Evolutionary conservation across 1,139 yeast genomes (phyloP), one percentile per base, ranked within the genome.

Genomic region (Hyphopichia burtonii): DNA sequence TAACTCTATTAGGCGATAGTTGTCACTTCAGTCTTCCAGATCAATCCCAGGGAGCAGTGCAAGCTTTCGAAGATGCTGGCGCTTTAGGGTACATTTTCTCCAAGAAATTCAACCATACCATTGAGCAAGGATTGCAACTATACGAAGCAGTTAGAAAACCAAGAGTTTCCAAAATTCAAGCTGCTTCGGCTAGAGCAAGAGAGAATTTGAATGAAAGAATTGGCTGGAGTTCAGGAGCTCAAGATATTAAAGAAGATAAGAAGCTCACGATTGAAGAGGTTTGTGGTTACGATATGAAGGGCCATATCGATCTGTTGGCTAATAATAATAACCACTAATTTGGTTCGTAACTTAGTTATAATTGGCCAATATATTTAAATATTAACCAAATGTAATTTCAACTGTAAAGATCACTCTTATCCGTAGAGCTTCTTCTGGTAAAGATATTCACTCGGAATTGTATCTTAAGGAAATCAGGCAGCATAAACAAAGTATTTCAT

Each of bases 11-110:
- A 35, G 60, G 60, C 14, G 60, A 55, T 41, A 55, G 58, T 1
- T 58, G 61, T 23, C 68, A 63, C 46, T 57, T 67, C 1, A 62
- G 61, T 42, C 45, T 63, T 44, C 68, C 68, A 8, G 62, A 62
- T 46, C 48, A 61, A 37, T 60, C 65, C 9, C 63, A 59, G 34
- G 68, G 68, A 8, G 67, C 67, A 10, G 64, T 61, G 12, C 59
- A 58, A 42, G 66, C 68, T 1, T 53, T 63, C 42, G 68, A 52
- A 39, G 56, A 52, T 41, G 46, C 59, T 2, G 55, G 52, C 20
- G 58, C 56, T 3, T 35, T 54, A 18, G 58, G 58, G 3, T 53
- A 54, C 42, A 46, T 54, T 8, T 55, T 55, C 44, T 47, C 53
- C 36, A 48, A 46, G 15, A 54, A 51, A 35, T 59, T 55, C 43